Evolutionary conservation across 2,329 filamentous ascomycete genomes (phyloP).

Genomic region (Colletotrichum phormii): DNA sequence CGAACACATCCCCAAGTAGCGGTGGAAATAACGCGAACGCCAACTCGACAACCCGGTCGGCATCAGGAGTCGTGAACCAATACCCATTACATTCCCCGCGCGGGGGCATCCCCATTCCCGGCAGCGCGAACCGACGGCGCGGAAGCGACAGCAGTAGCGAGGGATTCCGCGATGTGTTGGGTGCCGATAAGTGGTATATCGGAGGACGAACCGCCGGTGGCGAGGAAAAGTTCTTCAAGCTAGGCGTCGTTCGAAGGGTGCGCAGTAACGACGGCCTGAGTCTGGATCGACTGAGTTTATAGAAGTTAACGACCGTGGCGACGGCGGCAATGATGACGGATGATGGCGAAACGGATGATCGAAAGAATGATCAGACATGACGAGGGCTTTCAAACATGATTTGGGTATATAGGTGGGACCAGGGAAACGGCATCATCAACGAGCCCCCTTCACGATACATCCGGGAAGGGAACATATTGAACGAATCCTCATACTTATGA

Average conservation of each 20-base stretch:
- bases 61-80: conserved; percentile 43
- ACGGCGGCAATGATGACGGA: conserved; percentile 40
- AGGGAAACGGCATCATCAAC: conserved; percentile 21
- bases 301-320: conserved; percentile 33
- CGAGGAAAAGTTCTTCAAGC: conserved; percentile 85
- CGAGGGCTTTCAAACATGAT: background rate
- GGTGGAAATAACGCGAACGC: background rate
- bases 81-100: conserved; percentile 44
- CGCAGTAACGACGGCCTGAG: conserved; percentile 81
- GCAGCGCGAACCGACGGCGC: conserved; percentile 58
- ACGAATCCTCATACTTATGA: background rate
- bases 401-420: conserved; percentile 16
- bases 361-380: conserved; percentile 5
- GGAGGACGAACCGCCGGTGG: conserved; percentile 80
- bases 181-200: conserved; percentile 85
- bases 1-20: conserved; percentile 19
- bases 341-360: background rate
- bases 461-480: background rate
- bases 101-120: conserved; percentile 54
- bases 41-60: conserved; percentile 35
- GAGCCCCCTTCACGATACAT: conserved; percentile 5
- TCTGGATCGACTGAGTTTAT: conserved; percentile 80
- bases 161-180: conserved; percentile 78
- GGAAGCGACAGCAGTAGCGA: conserved; percentile 82
- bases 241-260: conserved; percentile 79